Conservation (phyloP, 176 grass and related monocot genomes). For the Secale cereale region DNA sequence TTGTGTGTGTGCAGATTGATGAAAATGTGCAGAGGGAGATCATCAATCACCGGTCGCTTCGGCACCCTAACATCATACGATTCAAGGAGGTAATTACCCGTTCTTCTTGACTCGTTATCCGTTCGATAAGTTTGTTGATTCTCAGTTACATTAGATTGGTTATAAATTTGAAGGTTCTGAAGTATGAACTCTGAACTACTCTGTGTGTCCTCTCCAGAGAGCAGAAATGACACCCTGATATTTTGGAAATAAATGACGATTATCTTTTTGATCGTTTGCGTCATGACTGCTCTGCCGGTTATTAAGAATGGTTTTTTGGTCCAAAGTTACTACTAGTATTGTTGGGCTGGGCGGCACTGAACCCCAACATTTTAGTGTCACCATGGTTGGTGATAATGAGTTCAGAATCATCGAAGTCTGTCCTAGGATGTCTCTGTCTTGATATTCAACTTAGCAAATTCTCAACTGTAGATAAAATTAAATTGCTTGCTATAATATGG, state of each 20-base stretch:
- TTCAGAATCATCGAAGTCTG: conserved; percentile 1
- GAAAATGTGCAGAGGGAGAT: conserved; percentile 98
- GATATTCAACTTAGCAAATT: background rate
- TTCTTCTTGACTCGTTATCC: background rate
- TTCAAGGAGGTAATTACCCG: conserved; percentile 74
- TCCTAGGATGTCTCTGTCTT: background rate
- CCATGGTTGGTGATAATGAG: background rate
- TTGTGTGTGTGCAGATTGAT: conserved; percentile 63
- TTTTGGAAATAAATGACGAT: background rate
- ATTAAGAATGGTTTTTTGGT: background rate
- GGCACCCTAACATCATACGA: conserved; percentile 85
- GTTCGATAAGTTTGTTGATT: background rate
- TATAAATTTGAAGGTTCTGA: background rate
- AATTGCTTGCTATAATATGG: background rate
- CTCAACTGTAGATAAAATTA: background rate
- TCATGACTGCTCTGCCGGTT: background rate
- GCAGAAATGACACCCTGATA: background rate
- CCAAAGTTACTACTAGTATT: background rate
- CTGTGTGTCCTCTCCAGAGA: background rate
- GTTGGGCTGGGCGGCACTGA: background rate
- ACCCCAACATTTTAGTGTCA: background rate
- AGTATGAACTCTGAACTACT: background rate
- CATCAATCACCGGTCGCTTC: conserved; percentile 83
- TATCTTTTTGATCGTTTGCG: background rate
- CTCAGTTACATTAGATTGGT: background rate